phyloP scores from a whole-genome alignment of 1,284 basidiomycete species.

The Mycena sp. region DNA sequence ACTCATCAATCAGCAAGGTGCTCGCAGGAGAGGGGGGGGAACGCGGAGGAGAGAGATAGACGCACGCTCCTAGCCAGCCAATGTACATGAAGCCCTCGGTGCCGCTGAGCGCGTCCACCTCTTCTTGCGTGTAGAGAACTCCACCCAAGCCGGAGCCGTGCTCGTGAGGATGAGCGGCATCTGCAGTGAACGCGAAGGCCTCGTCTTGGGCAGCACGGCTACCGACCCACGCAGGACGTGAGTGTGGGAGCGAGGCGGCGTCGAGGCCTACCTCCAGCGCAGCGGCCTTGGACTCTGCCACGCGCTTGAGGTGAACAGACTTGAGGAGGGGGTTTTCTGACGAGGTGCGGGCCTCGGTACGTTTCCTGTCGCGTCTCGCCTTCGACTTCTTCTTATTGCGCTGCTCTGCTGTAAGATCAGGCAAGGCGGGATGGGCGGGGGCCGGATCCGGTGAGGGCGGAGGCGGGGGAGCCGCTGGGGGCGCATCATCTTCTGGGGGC shows the following conservation, averaged over 20 bases:
- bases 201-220: background rate
- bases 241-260: background rate
- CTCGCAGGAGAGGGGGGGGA: too few relatives aligned
- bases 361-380: too few relatives aligned
- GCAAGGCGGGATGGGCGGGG: background rate
- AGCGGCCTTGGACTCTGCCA: background rate
- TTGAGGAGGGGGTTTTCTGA: too few relatives aligned
- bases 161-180: too few relatives aligned
- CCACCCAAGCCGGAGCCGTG: background rate
- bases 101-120: constrained; percentile 15
- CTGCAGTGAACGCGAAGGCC: too few relatives aligned
- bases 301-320: too few relatives aligned
- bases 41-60: background rate
- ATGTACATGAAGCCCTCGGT: constrained; percentile 17
- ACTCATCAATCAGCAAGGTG: background rate
- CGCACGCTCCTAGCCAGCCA: constrained; percentile 13
- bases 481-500: too few relatives aligned
- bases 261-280: background rate
- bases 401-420: background rate
- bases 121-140: background rate
- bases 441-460: too few relatives aligned
- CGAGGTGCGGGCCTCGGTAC: too few relatives aligned
- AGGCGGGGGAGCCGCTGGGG: too few relatives aligned
- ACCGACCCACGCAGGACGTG: background rate
- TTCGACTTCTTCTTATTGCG: too few relatives aligned